A percentile compares a stretch with the other conserved stretches of the same genome.
phyloP scores from a whole-genome alignment of 257 asterid species.

The Solanum sejunctum region DNA sequence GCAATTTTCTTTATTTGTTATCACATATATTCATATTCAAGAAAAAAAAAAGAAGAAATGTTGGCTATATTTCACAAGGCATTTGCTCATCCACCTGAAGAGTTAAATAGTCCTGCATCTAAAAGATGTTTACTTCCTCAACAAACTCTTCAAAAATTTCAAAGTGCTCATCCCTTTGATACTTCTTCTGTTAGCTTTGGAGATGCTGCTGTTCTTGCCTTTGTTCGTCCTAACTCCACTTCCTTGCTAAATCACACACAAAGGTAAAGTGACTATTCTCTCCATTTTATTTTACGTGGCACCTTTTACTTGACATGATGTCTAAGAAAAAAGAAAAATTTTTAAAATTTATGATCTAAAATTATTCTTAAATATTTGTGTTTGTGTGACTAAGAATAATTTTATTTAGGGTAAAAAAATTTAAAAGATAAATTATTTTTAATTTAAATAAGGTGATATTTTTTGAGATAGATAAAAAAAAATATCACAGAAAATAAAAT shows the following conservation, averaged over 20 bases:
- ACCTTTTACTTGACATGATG: no score
- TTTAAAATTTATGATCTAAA: no score
- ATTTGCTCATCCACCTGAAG: slow-evolving; percentile 74
- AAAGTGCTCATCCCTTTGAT: slow-evolving; percentile 23
- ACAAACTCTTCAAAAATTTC: slow-evolving; percentile 39
- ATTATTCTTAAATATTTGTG: no score
- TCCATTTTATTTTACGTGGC: not conserved
- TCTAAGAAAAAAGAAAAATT: no score
- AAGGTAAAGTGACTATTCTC: slow-evolving; percentile 5
- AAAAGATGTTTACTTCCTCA: slow-evolving; percentile 42
- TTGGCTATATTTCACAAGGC: slow-evolving; percentile 72
- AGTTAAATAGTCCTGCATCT: slow-evolving; percentile 68
- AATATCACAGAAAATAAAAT: no score
- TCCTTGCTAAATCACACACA: slow-evolving; percentile 14
- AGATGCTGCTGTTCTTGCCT: slow-evolving; percentile 70
- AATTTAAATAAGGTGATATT: no score
- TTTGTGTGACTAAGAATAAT: no score
- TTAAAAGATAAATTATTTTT: no score
- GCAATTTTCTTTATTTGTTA: not conserved
- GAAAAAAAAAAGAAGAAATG: slow-evolving; percentile 13
- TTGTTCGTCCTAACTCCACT: slow-evolving; percentile 14
- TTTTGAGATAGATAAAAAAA: no score
- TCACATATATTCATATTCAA: not conserved
- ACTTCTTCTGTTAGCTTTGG: slow-evolving; percentile 43
- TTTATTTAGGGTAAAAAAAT: no score